Conservation (phyloP, 768 basidiomycete species). For the Macrolepiota dolichaula region DNA sequence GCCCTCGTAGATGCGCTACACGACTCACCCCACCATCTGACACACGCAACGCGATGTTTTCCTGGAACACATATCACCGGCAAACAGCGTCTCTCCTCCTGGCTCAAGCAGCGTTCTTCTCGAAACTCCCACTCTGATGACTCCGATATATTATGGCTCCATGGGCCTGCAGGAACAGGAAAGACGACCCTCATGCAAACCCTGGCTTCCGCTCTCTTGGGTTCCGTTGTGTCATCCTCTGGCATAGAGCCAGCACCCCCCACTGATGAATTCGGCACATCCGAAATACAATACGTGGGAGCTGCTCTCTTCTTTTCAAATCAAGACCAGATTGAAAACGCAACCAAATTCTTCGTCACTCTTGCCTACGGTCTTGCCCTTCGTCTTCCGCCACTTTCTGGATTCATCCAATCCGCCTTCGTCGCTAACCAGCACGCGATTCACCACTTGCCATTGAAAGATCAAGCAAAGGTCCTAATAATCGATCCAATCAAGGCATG, state of each 20-base stretch:
- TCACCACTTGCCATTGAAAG: background rate
- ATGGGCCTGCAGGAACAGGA: background rate
- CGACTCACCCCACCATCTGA: background rate
- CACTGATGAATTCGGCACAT: background rate
- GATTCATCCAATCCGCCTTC: slow-evolving; percentile 3
- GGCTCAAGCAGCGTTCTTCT: background rate
- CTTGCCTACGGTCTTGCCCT: background rate
- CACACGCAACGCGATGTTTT: background rate
- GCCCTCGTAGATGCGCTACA: background rate
- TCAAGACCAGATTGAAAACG: background rate
- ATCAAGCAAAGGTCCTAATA: background rate
- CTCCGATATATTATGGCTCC: background rate
- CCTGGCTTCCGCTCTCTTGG: background rate
- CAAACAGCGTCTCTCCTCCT: background rate
- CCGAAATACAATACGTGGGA: background rate
- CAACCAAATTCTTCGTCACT: background rate
- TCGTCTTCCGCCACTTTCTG: background rate
- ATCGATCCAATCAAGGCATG: background rate
- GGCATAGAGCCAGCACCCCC: background rate
- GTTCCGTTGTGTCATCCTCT: background rate
- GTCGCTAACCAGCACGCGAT: background rate
- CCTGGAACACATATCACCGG: background rate
- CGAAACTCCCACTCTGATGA: background rate
- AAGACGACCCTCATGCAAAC: slow-evolving; percentile 2
- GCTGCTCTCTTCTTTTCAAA: background rate